Evolutionary conservation across 768 basidiomycete species (phyloP), one percentile per base, ranked within the genome.

Genomic region (Boletus vermiculosoides): DNA sequence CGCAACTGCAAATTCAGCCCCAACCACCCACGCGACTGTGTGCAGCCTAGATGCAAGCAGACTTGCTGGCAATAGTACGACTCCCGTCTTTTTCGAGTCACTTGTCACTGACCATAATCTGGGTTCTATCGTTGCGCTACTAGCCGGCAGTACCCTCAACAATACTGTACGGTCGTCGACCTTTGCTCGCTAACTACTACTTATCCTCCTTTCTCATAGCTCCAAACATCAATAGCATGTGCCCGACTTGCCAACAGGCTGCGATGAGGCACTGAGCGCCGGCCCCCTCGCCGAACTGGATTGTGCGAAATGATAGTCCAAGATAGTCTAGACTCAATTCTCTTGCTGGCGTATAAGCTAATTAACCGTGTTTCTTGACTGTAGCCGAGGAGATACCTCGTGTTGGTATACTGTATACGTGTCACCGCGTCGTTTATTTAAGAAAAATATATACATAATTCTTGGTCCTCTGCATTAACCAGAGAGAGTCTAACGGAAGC

Each of bases 1-100:
- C 58, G 60, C 33, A 72, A 71, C 45, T 86, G 85, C 70, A 81
- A 73, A 55, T 84, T 85, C 63, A 85, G 83, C 50, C 76, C 82
- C 0, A 73, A 69, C 52, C 84, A 85, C 58, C 80, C 80, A 0
- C 55, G 55, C 1, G 67, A 63, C 36, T 84, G 83, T 52, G 65
- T 56, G 0, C 74, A 68, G 8, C 80, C 79, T 0, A 31, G 31
- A 2, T 86, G 84, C 72, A 76, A 55, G n/a, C 64, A 66, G 50
- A 73, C 68, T 3, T 81, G 80, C 52, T 76, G 73, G 65, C 82
- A 83, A 64, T 81, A 80, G 82, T 83, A 65, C 58, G 64, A 2
- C 15, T 33, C 15, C 48, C 45, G 39, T 25, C 22, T 18, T n/a
- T 45, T 50, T 45, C 60, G 47, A 42, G 10, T 52, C 41, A 50